Evolutionary conservation across 345 rosid genomes (phyloP).

Genomic region (Salix brachista): DNA sequence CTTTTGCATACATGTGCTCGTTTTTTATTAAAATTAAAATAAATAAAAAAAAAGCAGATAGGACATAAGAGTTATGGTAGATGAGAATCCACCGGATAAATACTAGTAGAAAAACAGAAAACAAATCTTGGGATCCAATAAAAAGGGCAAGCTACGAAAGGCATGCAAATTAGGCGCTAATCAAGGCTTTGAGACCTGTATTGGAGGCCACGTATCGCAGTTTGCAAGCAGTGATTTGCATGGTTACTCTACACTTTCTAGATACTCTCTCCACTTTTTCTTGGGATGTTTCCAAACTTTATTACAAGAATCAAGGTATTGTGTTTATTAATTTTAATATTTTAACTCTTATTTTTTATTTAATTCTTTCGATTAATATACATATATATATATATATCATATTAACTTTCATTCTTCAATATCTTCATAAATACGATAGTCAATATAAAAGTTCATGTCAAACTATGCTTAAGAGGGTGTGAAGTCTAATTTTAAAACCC

Average conservation of each 20-base stretch:
- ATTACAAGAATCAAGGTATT: not conserved
- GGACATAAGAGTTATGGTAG: no score
- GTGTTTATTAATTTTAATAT: not conserved
- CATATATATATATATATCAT: no score
- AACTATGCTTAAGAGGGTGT: no score
- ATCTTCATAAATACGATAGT: not conserved
- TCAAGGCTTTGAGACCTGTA: not conserved
- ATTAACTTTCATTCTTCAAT: no score
- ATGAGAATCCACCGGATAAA: no score
- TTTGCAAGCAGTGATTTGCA: not conserved
- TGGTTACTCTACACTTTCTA: not conserved
- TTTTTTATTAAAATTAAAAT: no score
- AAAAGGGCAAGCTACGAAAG: not conserved
- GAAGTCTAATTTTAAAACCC: no score
- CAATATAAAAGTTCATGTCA: no score
- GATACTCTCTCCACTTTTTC: not conserved
- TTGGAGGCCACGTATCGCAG: not conserved
- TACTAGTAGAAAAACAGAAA: no score
- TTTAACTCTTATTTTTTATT: not conserved
- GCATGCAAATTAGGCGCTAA: not conserved
- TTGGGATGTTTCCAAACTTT: not conserved
- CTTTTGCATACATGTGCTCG: no score
- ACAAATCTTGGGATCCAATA: not conserved
- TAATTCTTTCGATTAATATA: no score
- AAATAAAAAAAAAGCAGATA: no score